Evolutionary conservation across 805 yeast genomes (phyloP).

Genomic region (Suhomyces canberraensis): DNA sequence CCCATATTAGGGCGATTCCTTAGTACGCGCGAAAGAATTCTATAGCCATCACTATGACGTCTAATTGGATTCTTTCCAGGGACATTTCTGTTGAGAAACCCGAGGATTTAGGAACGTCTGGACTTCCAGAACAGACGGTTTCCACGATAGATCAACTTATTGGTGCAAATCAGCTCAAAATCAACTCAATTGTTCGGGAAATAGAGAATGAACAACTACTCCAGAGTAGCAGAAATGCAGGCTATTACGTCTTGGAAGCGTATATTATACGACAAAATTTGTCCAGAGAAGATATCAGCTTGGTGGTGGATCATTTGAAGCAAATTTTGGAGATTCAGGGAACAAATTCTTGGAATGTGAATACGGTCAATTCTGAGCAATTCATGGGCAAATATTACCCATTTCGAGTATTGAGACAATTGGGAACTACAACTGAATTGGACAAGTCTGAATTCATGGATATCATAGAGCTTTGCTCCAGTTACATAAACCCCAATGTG

Average conservation of each 20-base stretch:
- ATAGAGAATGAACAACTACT: background rate
- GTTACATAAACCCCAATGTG: constrained; percentile 24
- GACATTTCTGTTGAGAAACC: background rate
- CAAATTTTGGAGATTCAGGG: background rate
- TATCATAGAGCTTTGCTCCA: constrained; percentile 10
- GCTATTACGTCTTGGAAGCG: background rate
- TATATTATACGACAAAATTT: background rate
- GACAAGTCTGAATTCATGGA: background rate
- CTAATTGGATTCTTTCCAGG: background rate
- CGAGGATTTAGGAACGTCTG: background rate
- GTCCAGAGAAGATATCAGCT: background rate
- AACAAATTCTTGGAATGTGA: constrained; percentile 1
- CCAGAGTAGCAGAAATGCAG: background rate
- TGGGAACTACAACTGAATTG: background rate
- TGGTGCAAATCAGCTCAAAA: background rate
- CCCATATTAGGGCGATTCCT: no score
- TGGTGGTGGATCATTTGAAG: background rate
- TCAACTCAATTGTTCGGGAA: background rate
- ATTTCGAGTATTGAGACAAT: background rate
- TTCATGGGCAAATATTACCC: background rate
- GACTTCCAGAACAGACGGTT: background rate
- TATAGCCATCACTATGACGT: background rate
- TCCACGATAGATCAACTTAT: background rate
- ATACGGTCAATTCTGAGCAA: no score
- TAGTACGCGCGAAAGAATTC: no score